phyloP scores from a whole-genome alignment of 2,329 filamentous ascomycete species.

The Penicillium sp. region DNA sequence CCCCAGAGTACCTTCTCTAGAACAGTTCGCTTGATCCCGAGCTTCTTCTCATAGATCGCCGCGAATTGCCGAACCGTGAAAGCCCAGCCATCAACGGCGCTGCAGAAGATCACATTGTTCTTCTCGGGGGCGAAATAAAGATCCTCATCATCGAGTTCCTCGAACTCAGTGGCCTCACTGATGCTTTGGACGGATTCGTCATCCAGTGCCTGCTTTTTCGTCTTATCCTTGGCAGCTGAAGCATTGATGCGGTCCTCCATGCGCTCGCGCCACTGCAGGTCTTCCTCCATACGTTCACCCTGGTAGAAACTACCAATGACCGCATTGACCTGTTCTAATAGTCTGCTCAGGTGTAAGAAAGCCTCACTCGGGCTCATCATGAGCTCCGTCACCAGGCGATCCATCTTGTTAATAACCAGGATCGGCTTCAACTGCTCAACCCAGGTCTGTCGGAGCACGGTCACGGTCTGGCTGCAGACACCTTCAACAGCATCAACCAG shows the following conservation, averaged over 20 bases:
- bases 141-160: conserved; percentile 92
- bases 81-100: conserved; percentile 97
- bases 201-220: conserved; percentile 36
- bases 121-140: conserved; percentile 97
- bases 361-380: conserved; percentile 91
- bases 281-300: conserved; percentile 97
- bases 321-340: conserved; percentile 94
- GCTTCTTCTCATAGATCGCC: conserved; percentile 88
- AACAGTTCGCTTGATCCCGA: conserved; percentile 83
- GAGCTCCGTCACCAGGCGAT: conserved; percentile 86
- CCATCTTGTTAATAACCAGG: conserved; percentile 97
- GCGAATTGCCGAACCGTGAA: conserved; percentile 96
- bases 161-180: conserved; percentile 60
- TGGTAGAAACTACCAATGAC: conserved; percentile 97
- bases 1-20: conserved; percentile 97
- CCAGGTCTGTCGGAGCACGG: conserved; percentile 91
- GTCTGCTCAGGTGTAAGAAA: conserved; percentile 80
- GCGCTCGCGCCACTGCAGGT: conserved; percentile 89
- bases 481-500: conserved; percentile 96
- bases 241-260: conserved; percentile 83
- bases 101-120: conserved; percentile 98
- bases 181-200: conserved; percentile 52
- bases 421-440: conserved; percentile 91
- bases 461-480: conserved; percentile 97
- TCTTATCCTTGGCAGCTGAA: conserved; percentile 54